Evolutionary conservation across 2,329 filamentous ascomycete species (phyloP).

Genomic region (Herpotrichia juniperi): DNA sequence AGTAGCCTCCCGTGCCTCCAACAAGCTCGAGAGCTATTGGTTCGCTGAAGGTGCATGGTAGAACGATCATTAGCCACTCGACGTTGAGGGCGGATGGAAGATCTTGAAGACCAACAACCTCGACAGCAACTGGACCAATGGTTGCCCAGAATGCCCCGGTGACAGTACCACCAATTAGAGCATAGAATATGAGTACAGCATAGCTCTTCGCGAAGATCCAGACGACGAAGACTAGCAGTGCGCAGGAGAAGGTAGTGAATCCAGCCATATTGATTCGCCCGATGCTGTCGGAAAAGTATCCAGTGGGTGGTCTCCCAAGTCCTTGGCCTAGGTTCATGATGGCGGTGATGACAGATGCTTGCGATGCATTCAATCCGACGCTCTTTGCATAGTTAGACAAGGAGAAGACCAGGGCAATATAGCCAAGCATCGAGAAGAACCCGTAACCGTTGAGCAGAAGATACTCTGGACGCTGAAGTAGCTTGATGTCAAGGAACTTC

Average conservation of each 20-base stretch:
- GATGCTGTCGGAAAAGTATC: constrained; percentile 49
- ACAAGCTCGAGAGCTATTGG: too few relatives aligned
- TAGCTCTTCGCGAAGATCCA: constrained; percentile 52
- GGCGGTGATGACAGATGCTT: constrained; percentile 47
- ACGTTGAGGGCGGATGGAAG: too few relatives aligned
- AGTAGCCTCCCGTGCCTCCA: too few relatives aligned
- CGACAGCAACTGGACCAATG: too few relatives aligned
- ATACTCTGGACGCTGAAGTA: constrained; percentile 41
- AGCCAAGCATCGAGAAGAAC: constrained; percentile 52
- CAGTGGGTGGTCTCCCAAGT: constrained; percentile 51
- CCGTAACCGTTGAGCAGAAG: constrained; percentile 44
- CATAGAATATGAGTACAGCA: constrained; percentile 49
- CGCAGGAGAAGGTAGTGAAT: constrained; percentile 43
- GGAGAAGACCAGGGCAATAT: constrained; percentile 50
- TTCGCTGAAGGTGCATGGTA: too few relatives aligned
- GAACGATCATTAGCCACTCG: too few relatives aligned
- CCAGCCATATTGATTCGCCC: constrained; percentile 48
- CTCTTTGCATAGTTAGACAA: constrained; percentile 51
- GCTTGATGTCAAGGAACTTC: constrained; percentile 27
- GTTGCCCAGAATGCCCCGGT: constrained; percentile 56
- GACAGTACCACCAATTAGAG: constrained; percentile 48
- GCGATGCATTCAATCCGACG: constrained; percentile 44
- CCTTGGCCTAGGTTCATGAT: constrained; percentile 54
- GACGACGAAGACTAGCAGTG: constrained; percentile 47
- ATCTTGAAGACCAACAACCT: too few relatives aligned